Evolutionary conservation across 495 filamentous ascomycete species (phyloP), one percentile per base, ranked within the genome.

Genomic region (Mycothermus thermophilus): DNA sequence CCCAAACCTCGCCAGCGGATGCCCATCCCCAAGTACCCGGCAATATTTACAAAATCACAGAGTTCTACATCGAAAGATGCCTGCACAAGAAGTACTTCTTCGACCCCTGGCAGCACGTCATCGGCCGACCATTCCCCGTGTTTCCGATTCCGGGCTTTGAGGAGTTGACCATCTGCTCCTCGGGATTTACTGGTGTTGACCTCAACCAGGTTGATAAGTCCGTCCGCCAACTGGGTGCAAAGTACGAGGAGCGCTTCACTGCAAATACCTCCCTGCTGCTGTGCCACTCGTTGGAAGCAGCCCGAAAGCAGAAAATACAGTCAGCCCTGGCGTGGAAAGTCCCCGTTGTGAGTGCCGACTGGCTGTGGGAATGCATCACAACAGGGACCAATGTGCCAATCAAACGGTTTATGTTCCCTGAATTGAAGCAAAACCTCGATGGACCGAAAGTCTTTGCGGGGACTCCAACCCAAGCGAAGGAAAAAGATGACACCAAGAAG

Each of bases 11-110:
- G 0, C 40, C 46, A 9, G 47, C 59, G 0, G 52, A 63, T 10
- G 50, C 58, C 11, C 61, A 62, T 13, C 63, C 65, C 5, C 27
- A 20, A 2, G 29, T 60, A 1, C 62, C 55, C 1, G 40, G 51
- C 10, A 54, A 52, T 14, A 50, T 69, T 25, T 41, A 59, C 22
- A 54, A 77, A 27, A 79, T 93, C 24, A 95, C 83, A 8, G 82
- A 93, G 43, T 90, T 87, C 67, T 97, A 88, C 76, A 64, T 96
- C 24, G 90, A 97, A 57, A 67, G 74, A 27, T 96, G 88, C 52
- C 59, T 96, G 21, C 72, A 84, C 46, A 68, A 74, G 11, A 84
- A 81, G 46, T 60, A 53, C 7, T 67, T 85, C 37, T 71, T 83
- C 23, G 62, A 77, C 8, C 83, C 86, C n/a, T 54, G 60, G 32